Evolutionary conservation across 2,329 filamentous ascomycete genomes (phyloP).

Genomic region (Xylaria multiplex): DNA sequence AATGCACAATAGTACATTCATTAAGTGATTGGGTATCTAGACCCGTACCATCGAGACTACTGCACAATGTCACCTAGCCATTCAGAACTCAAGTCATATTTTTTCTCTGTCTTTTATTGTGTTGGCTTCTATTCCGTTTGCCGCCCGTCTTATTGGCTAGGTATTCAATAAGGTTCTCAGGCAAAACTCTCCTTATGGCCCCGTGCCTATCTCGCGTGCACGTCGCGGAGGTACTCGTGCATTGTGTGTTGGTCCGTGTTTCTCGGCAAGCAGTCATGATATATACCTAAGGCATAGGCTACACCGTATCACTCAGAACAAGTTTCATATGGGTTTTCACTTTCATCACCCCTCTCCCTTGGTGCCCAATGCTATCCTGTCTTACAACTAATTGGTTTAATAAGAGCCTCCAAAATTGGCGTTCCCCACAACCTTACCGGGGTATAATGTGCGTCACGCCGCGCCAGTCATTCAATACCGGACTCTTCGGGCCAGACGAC

Average conservation of each 20-base stretch:
- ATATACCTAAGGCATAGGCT: not conserved
- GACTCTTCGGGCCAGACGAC: conserved; percentile 20
- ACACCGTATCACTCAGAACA: conserved; percentile 1
- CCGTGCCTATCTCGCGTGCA: not conserved
- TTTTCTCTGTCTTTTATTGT: too few relatives aligned
- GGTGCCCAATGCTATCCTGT: conserved; percentile 36
- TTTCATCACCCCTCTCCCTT: conserved; percentile 31
- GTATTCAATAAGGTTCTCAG: conserved; percentile 3
- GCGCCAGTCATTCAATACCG: conserved; percentile 21
- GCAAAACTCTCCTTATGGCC: not conserved
- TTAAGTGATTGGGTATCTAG: not conserved
- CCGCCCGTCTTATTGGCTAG: not conserved
- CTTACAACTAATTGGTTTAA: conserved; percentile 22
- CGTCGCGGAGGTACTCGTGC: too few relatives aligned
- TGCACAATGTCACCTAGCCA: not conserved
- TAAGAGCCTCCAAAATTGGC: conserved; percentile 25
- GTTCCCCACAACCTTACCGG: conserved; percentile 24
- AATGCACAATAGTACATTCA: not conserved
- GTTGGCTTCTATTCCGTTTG: not conserved
- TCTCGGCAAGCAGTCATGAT: conserved; percentile 9
- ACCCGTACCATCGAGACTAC: not conserved
- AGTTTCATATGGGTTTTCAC: conserved; percentile 24
- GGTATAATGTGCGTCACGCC: conserved; percentile 35
- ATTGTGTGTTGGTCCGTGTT: not conserved
- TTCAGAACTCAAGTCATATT: too few relatives aligned